These are phyloP conservation scores for Malus sieversii DNA, from an alignment of 306 rosid genomes.

Conservation along the genomic window DNA sequence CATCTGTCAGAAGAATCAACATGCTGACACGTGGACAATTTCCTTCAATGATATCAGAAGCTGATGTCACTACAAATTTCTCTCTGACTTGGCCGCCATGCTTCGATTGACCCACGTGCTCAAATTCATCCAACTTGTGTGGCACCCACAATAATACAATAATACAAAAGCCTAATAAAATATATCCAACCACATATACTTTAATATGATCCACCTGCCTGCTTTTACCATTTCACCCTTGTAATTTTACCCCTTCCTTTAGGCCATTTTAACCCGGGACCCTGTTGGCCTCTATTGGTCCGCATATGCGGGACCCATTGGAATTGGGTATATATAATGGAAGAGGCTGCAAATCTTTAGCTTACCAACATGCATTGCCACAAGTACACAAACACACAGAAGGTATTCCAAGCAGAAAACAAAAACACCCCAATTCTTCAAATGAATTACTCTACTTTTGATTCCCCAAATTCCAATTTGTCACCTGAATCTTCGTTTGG, in stretches of 20 bases:
- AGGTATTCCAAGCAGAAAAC: not conserved
- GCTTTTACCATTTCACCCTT: not conserved
- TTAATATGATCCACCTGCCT: not conserved
- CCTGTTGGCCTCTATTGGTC: not conserved
- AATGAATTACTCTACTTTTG: conserved; percentile 39
- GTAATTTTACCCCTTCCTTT: not conserved
- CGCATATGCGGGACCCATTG: not conserved
- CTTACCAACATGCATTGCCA: not conserved
- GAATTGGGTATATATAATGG: not conserved
- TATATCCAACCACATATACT: conserved; percentile 14
- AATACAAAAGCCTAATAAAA: not conserved
- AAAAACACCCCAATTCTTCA: not conserved
- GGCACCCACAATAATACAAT: not conserved
- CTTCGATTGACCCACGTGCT: conserved; percentile 61
- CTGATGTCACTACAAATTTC: conserved; percentile 17
- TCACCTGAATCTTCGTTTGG: conserved; percentile 57
- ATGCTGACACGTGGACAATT: not conserved
- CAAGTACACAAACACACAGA: not conserved
- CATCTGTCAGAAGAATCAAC: not conserved
- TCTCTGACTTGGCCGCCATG: conserved; percentile 54
- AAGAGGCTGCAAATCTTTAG: not conserved
- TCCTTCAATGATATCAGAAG: not conserved
- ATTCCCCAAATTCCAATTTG: conserved; percentile 38
- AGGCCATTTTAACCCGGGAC: not conserved
- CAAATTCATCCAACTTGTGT: conserved; percentile 7